phyloP scores from a whole-genome alignment of 2,329 filamentous ascomycete species.

The Rhynchosporium agropyri region DNA sequence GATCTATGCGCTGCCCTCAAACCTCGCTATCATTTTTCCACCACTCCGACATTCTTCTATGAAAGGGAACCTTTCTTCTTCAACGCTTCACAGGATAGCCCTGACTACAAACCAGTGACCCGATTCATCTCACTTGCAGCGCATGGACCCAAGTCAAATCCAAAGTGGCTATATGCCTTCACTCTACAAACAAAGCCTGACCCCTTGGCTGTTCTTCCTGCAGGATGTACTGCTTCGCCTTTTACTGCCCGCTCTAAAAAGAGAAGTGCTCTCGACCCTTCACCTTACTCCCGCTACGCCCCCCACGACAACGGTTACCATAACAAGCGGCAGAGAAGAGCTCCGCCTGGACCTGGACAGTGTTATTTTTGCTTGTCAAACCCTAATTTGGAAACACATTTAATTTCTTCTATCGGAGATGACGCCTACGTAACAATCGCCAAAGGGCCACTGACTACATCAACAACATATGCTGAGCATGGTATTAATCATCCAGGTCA shows the following conservation, averaged over 20 bases:
- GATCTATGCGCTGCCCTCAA: constrained; percentile 79
- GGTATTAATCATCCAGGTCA: constrained; percentile 79
- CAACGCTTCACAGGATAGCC: constrained; percentile 52
- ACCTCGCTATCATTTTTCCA: constrained; percentile 88
- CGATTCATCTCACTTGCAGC: constrained; percentile 89
- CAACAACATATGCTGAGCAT: constrained; percentile 64
- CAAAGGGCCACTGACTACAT: constrained; percentile 81
- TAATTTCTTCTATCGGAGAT: constrained; percentile 86
- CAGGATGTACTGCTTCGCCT: constrained; percentile 76
- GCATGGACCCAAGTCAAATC: constrained; percentile 74
- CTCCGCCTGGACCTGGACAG: constrained; percentile 67
- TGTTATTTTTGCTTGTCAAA: constrained; percentile 98
- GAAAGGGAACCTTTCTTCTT: constrained; percentile 94
- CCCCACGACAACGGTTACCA: constrained; percentile 47
- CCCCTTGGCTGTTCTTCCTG: constrained; percentile 61
- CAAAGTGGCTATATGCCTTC: constrained; percentile 82
- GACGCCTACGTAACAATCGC: constrained; percentile 88
- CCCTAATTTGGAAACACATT: constrained; percentile 78
- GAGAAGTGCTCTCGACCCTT: constrained; percentile 48
- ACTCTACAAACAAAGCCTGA: constrained; percentile 67
- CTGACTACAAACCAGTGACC: constrained; percentile 66
- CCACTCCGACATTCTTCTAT: constrained; percentile 66
- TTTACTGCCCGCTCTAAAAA: constrained; percentile 61
- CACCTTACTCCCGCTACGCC: constrained; percentile 58
- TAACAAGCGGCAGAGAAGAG: constrained; percentile 49